Conservation (phyloP, 345 rosid genomes). For the Salix exigua region DNA sequence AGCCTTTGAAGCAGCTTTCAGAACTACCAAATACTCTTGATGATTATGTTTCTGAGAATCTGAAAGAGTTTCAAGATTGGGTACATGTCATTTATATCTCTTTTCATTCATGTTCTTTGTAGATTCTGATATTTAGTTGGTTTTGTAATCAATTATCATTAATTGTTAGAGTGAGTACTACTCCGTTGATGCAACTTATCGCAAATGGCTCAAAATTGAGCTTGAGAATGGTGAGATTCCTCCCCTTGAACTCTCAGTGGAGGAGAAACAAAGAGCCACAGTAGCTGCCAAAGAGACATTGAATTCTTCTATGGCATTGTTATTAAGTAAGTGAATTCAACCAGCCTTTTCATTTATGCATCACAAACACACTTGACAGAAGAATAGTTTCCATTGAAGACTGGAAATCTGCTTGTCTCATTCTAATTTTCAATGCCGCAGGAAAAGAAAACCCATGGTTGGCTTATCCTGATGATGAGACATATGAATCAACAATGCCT, state of each 20-base stretch:
- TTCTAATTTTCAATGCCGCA: conserved; percentile 14
- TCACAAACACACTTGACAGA: background rate
- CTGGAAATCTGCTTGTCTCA: background rate
- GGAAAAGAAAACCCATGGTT: conserved; percentile 77
- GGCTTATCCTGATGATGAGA: conserved; percentile 53
- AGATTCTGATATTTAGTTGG: conserved; percentile 3
- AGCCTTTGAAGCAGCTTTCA: conserved; percentile 92
- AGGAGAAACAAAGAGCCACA: conserved; percentile 63
- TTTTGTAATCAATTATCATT: background rate
- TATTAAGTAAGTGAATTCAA: conserved; percentile 52
- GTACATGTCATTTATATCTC: conserved; percentile 34
- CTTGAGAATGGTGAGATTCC: conserved; percentile 71
- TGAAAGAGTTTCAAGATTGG: conserved; percentile 94
- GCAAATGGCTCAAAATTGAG: conserved; percentile 87
- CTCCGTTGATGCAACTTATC: conserved; percentile 93
- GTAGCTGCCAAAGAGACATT: conserved; percentile 66
- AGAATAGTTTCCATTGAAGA: background rate
- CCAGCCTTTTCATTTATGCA: background rate
- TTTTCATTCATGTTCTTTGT: conserved; percentile 7
- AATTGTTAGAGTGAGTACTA: conserved; percentile 73
- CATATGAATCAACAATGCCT: conserved; percentile 45
- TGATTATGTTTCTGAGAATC: conserved; percentile 65
- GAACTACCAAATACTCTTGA: conserved; percentile 55
- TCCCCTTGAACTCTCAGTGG: conserved; percentile 59
- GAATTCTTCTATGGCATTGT: conserved; percentile 55